Evolutionary conservation across 441 rosid genomes (phyloP), one percentile per base, ranked within the genome.

Genomic region (Populus tomentosa): DNA sequence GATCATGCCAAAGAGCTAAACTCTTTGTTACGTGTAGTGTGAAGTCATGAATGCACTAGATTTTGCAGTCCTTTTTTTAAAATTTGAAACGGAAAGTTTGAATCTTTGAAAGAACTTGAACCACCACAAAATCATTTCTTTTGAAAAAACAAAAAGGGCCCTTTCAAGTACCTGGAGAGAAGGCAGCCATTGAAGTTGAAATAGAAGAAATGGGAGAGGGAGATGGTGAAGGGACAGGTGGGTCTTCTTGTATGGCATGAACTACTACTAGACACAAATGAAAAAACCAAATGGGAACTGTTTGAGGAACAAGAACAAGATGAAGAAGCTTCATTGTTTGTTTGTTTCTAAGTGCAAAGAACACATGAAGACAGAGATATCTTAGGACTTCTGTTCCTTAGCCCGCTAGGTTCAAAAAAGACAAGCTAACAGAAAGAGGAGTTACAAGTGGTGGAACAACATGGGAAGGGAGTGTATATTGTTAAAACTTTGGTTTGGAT

Each of bases 151-250:
- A 10, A 4, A 30, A 42, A 23, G 23, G 2, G 62, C 18, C 64
- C 13, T 59, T n/a, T 59, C 0, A 59, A 20, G 62, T 79, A 94
- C 98, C 98, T 82, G 98, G 98, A 81, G 97, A 87, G 50, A 89
- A 79, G 38, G 87, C 82, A 62, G 88, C 80, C 88, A 88, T 77
- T 76, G 88, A 81, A 86, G 90, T 46, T 70, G 92, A 85, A 75
- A 83, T 62, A 72, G 74, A 72, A 69, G 94, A 86, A 84, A 81
- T 67, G 74, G 68, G 75, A 46, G 75, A 72, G 18, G 78, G 5
- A 40, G 80, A 16, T 23, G 90, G 85, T 1, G 89, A 79, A 20
- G 80, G 77, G 78, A 78, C 76, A 56, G 82, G 83, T 74, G 85
- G 84, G 72, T 70, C 74, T 7, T 70, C 68, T 59, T 33, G 42